Conservation (phyloP, 2,329 filamentous ascomycete species). For the Aspergillus melleus region DNA sequence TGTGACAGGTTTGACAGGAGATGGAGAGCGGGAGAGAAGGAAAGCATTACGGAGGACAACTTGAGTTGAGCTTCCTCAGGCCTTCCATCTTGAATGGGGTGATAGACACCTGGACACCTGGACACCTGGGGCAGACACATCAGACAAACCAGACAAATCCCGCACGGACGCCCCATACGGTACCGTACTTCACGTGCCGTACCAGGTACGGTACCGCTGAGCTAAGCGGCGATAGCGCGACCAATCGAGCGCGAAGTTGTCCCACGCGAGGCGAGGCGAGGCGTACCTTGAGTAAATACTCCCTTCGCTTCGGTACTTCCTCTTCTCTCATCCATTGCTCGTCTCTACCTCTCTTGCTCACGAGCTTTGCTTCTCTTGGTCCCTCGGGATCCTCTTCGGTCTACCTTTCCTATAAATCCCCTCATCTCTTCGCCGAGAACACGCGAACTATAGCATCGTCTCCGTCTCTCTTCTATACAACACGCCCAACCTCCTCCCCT, state of each 20-base stretch:
- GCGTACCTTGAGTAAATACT: background rate
- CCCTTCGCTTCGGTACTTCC: background rate
- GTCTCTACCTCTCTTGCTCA: background rate
- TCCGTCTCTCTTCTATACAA: background rate
- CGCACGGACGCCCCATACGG: background rate
- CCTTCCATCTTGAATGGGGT: too few species aligned
- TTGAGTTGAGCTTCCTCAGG: too few species aligned
- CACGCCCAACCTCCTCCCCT: background rate
- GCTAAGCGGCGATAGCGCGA: background rate
- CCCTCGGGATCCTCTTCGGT: conserved; percentile 2
- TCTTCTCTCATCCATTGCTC: background rate
- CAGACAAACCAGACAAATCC: background rate
- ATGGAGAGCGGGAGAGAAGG: background rate
- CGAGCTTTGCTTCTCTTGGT: background rate
- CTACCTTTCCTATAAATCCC: background rate
- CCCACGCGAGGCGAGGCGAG: background rate
- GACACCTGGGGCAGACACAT: background rate
- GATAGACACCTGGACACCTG: background rate
- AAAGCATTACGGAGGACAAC: background rate
- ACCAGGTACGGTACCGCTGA: background rate
- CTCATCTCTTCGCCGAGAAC: background rate
- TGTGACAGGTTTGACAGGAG: background rate
- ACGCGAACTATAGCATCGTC: background rate
- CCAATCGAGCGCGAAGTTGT: background rate
- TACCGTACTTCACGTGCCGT: background rate